Evolutionary conservation across 2,329 filamentous ascomycete genomes (phyloP), one percentile per base, ranked within the genome.

Genomic region (Shiraia bambusicola): DNA sequence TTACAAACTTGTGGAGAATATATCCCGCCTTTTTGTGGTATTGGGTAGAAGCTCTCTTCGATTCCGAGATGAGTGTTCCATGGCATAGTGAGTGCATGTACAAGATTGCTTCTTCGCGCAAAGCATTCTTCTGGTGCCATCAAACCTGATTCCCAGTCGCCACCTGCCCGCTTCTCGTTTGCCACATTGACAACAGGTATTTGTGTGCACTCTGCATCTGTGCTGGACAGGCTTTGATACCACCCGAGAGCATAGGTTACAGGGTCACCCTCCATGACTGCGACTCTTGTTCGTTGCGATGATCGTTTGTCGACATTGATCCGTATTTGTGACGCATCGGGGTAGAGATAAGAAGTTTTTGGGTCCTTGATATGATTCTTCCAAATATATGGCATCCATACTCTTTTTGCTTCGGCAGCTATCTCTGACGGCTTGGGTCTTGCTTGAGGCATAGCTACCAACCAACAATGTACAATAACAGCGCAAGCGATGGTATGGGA

Each of bases 81-180:
- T 2, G 84, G 82, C 32, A 78, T 84, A 15, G 76, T 78, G 34
- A 90, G 74, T 3, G 83, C 82, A 13, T 84, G 81, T 5, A 84
- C 84, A 25, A 91, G 77, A 50, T 85, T 89, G 70, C 84, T 88
- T 54, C 87, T 76, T 46, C 86, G 78, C 58, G 86, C 87, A 27
- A 91, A 77, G 52, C 84, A 84, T 67, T 90, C 87, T 70, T 87
- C 83, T 37, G 82, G 82, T 24, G 81, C 81, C 52, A 79, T 75
- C 10, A 79, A 71, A 8, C 78, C 79, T 26, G 73, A 85, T 56
- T 89, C 86, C 87, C 87, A 91, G 61, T 90, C 86, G n/a, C 87
- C 87, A 8, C 87, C 87, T 0, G 86, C 78, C 27, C 84, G 76
- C 60, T 84, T 86, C 63, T 90, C 86, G 68, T 90, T 88, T 34